Base-by-base conservation (phyloP, 176 grass and related monocot genomes). In the Rhipidocladum racemiflorum region DNA sequence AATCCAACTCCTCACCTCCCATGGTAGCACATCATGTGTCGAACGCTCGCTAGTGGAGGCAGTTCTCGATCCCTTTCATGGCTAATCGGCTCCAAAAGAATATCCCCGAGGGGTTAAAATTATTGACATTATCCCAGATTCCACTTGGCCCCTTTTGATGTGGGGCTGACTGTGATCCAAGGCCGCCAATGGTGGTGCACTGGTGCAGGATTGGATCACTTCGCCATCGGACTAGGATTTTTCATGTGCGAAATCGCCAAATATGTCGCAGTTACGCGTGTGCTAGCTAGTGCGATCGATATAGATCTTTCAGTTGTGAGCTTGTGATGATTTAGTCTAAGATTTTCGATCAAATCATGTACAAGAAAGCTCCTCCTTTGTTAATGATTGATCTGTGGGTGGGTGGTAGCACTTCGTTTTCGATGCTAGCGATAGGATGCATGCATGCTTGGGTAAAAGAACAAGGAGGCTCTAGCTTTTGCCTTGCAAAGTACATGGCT, bases 111-210 rank as follows among this genome's bases (percentile, higher is more conserved):
- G 13, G 18, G 45, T 18, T 74, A 63, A 74, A 83, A 72, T 77
- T 62, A 45, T 71, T 83, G 80, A 49, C 27, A 78, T 78, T 65
- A 83, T 65, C 56, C 8, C 9, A 73, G 67, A 57, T 74, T 57
- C 86, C 74, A 83, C 74, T 83, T 78, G 44, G 66, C 20, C 4
- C 29, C 74, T 84, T 83, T 18, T 45, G 14, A 72, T 78, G 86
- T 78, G 80, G 48, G 65, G 36, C 74, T 88, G 86, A 56, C 80
- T 73, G 80, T 78, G 66, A 88, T 79, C 74, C 68, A 79, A 3
- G 80, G 66, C 12, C 67, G 57, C 74, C 74, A 88, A 88, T 84
- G 74, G 38, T 78, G 74, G 48, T 16, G 34, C 73, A 2, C 74
- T 78, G 74, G 48, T 16, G 34, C 73, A 2, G 80, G 74, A 88